Conservation (phyloP, 164 flowering plant genomes). For the Litsea cubeba region DNA sequence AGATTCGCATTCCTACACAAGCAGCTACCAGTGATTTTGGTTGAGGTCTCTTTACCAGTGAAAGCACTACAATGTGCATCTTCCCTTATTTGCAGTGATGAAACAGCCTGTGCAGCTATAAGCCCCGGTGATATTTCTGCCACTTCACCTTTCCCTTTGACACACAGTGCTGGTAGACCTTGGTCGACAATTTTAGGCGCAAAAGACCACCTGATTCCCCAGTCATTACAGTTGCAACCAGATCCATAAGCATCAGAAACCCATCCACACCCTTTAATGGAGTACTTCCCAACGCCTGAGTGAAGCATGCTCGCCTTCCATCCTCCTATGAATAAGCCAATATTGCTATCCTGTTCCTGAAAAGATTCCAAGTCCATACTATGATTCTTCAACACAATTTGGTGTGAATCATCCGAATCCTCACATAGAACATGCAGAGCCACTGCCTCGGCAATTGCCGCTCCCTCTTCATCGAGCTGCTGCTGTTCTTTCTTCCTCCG, state of each 20-base stretch:
- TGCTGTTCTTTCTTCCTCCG: constrained; percentile 84
- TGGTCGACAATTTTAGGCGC: constrained; percentile 31
- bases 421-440: constrained; percentile 86
- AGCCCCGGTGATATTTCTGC: constrained; percentile 54
- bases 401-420: constrained; percentile 70
- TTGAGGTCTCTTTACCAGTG: neutral
- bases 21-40: constrained; percentile 31
- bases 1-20: constrained; percentile 12
- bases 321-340: constrained; percentile 43
- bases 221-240: constrained; percentile 40
- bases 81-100: constrained; percentile 77
- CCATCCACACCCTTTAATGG: constrained; percentile 46
- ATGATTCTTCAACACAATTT: constrained; percentile 42
- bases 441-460: constrained; percentile 95
- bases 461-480: constrained; percentile 97
- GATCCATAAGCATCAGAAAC: constrained; percentile 40
- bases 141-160: constrained; percentile 39
- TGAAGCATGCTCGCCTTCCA: constrained; percentile 29
- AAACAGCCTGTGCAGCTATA: constrained; percentile 80
- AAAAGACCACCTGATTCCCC: constrained; percentile 38
- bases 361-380: constrained; percentile 26
- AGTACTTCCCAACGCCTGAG: constrained; percentile 27
- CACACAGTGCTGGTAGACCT: constrained; percentile 22
- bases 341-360: constrained; percentile 37
- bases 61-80: constrained; percentile 40